phyloP scores from a whole-genome alignment of 805 yeast genomes.

The Candida qinlingensis region DNA sequence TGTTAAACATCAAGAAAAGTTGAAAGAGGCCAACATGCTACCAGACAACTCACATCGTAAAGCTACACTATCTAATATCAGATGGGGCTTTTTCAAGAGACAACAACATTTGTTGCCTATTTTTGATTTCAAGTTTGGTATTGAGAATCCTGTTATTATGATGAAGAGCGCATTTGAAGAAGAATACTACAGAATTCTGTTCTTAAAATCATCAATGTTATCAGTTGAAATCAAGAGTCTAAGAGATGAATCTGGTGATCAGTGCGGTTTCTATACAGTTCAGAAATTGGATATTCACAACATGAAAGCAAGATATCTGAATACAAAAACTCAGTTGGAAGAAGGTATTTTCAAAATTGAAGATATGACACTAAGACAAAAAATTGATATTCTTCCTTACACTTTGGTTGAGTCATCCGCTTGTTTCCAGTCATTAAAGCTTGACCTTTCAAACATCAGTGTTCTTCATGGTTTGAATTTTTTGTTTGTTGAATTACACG shows the following conservation, averaged over 20 bases:
- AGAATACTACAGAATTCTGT: slow-evolving; percentile 26
- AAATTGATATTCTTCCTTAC: slow-evolving; percentile 13
- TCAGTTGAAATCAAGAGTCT: slow-evolving; percentile 13
- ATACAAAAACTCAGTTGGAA: slow-evolving; percentile 12
- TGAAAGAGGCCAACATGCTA: slow-evolving; percentile 1
- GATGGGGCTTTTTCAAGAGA: slow-evolving; percentile 9
- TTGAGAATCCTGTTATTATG: slow-evolving; percentile 35
- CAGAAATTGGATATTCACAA: slow-evolving; percentile 14
- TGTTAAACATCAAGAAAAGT: slow-evolving; percentile 8
- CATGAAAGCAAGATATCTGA: slow-evolving; percentile 12
- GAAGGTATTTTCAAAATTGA: slow-evolving; percentile 10
- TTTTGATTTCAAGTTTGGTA: slow-evolving; percentile 29
- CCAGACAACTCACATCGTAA: not conserved
- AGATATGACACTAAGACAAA: slow-evolving; percentile 13
- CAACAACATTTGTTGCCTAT: slow-evolving; percentile 28
- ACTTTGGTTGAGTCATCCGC: not conserved
- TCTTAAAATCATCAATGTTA: slow-evolving; percentile 23
- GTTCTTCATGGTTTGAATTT: slow-evolving; percentile 28
- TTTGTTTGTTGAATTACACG: slow-evolving; percentile 16
- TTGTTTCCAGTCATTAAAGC: slow-evolving; percentile 10
- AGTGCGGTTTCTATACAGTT: slow-evolving; percentile 5
- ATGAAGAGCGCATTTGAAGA: slow-evolving; percentile 28
- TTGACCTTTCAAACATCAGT: slow-evolving; percentile 26
- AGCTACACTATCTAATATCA: not conserved
- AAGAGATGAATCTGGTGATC: slow-evolving; percentile 20